Evolutionary conservation across 192 early-diverging fungal species (phyloP), one percentile per base, ranked within the genome.

Genomic region (Dissophora globulifera): DNA sequence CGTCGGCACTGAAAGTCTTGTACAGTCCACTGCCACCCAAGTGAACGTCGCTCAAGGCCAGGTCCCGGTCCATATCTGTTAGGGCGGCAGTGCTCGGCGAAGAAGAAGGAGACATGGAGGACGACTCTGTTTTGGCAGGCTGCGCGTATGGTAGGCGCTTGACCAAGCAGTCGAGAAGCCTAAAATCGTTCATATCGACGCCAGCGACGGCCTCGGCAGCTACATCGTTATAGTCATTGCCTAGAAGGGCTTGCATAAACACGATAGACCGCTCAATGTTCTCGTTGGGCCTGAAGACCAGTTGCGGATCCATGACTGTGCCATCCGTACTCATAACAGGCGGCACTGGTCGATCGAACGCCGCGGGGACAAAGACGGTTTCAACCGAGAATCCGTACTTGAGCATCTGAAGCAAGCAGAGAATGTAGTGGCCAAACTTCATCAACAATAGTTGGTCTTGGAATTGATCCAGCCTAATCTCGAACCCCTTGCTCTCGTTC

Each of bases 361-460:
- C 71, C 19, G 71, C 56, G 5, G 71, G 32, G 7, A 75, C 71
- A 49, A 66, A 75, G 16, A 48, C 23, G 10, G 47, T 32, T 3
- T 75, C 57, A 11, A 66, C 23, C 19, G 56, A 75, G 27, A 75
- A 62, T 19, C 71, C 71, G 40, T 60, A 66, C 35, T 66, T 55
- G 13, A 75, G 20, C 62, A 75, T 75, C 62, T 57, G 54, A 19
- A 75, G 63, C n/a, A 75, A 41, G 35, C 50, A 26, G 22, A 75
- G 71, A 13, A 75, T 66, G 17, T 75, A 66, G 27, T 66, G 62
- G 8, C 71, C 71, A 49, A 75, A 66, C 27, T 60, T 65, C 20
- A 60, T 40, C 10, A 75, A 27, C 22, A 75, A 41, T 47, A 60
- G 19, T 50, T 75, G 71, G 33, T 75, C 71, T 38, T 57, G 57